Base-by-base conservation (phyloP, 306 rosid genomes). In the Inga leiocalycina region DNA sequence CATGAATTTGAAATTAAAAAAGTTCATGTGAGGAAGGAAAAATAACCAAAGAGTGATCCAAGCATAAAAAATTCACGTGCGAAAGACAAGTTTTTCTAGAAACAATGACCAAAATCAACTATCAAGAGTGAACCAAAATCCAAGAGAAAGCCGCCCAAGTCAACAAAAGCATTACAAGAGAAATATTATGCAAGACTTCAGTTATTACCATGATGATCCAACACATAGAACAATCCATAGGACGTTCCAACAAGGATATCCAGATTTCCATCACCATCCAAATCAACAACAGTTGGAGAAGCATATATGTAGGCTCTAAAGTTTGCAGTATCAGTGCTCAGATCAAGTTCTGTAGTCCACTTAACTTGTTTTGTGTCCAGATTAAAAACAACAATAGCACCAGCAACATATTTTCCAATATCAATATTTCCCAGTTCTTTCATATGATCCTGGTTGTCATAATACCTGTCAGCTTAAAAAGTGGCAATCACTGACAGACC, bases 181-280 rank as follows among this genome's bases (percentile, higher is more conserved):
- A 75, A 54, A 67, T 62, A 71, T 19, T 43, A 49, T 48, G 74
- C 20, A 71, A 39, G 64, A 74, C 24, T 51, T 48, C 27, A 54
- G 30, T 77, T 22, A 79, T 91, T 89, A 96, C 99, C 99, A 30
- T 84, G 91, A 91, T 96, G 99, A 82, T 94, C 99, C 91, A 94
- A 84, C 91, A 87, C 93, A 87, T 96, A 96, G 89, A 96, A 90
- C 86, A 96, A 88, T 74, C 99, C 99, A 84, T 65, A 96, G 59
- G 99, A 90, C 77, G 99, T 96, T 71, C 99, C 99, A 74, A 96
- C 93, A 80, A 96, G 94, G 88, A 96, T 91, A 84, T 96, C 99
- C 86, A 96, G 82, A 86, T 90, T 88, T 56, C 99, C 99, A 85
- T 96, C 99, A 77, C 98, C 99, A 88, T 96, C 99, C 89, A 96